Conservation (phyloP, 2,329 filamentous ascomycete genomes). For the Ophiostoma novo-ulmi region DNA sequence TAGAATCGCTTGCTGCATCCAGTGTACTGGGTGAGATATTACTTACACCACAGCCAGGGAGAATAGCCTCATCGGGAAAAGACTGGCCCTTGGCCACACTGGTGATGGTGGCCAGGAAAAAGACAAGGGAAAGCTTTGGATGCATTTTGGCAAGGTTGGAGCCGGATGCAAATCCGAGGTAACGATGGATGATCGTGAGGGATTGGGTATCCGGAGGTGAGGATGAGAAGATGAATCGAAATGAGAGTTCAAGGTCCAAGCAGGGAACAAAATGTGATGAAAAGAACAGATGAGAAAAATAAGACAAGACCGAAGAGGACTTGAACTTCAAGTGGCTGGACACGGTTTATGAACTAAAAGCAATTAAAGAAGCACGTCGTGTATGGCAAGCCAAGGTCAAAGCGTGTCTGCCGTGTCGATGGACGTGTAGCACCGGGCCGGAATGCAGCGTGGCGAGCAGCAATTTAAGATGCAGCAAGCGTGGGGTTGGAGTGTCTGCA, state of each 20-base stretch:
- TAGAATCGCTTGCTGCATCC: background rate
- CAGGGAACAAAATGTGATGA: background rate
- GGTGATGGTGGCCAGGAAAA: slow-evolving; percentile 18
- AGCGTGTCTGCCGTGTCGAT: slow-evolving; percentile 10
- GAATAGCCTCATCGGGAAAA: slow-evolving; percentile 22
- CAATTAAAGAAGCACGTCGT: background rate
- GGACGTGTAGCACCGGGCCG: slow-evolving; percentile 15
- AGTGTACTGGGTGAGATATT: background rate
- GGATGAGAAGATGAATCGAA: background rate
- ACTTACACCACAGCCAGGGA: slow-evolving; percentile 28
- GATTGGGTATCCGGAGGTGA: background rate
- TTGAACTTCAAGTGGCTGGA: background rate
- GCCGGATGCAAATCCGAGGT: background rate
- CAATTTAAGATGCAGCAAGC: slow-evolving; percentile 17
- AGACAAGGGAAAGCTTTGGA: slow-evolving; percentile 10
- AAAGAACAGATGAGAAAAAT: background rate
- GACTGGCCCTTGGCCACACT: slow-evolving; percentile 19
- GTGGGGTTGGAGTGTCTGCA: slow-evolving; percentile 10
- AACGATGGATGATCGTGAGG: background rate
- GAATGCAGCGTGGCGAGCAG: slow-evolving; percentile 22
- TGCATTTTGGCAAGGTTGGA: slow-evolving; percentile 22
- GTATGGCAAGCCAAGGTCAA: slow-evolving; percentile 3
- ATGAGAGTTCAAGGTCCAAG: background rate
- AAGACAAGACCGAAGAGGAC: background rate
- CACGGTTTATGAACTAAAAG: background rate